A percentile compares a stretch with the other conserved stretches of the same genome.
Evolutionary conservation across 768 basidiomycete genomes (phyloP).

Genomic region (Lactarius akahatsu): DNA sequence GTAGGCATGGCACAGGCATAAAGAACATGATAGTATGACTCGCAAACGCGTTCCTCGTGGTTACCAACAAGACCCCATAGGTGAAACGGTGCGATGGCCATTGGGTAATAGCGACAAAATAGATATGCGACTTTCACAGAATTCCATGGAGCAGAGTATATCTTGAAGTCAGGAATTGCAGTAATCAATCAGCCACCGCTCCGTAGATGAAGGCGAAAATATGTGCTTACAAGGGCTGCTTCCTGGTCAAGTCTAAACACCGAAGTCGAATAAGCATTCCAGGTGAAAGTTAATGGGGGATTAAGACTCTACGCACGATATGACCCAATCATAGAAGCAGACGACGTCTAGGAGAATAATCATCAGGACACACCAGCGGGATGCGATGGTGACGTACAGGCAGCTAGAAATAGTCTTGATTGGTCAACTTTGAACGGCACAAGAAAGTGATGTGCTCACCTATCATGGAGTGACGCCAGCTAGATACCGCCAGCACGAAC

Average conservation of each 20-base stretch:
- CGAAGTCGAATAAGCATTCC: background rate
- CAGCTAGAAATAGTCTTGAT: background rate
- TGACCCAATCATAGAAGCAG: conserved; percentile 29
- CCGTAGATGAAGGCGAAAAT: no score
- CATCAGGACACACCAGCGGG: background rate
- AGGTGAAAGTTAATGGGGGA: background rate
- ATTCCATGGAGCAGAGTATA: conserved; percentile 21
- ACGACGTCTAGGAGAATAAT: conserved; percentile 13
- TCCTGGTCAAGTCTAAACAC: conserved; percentile 23
- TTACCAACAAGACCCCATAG: conserved; percentile 20
- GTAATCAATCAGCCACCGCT: background rate
- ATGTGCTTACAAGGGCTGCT: conserved; percentile 10
- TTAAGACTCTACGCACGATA: conserved; percentile 23
- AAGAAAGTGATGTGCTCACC: background rate
- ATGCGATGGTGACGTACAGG: conserved; percentile 5
- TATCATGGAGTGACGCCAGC: conserved; percentile 17
- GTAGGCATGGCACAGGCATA: conserved; percentile 15
- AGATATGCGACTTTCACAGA: conserved; percentile 18
- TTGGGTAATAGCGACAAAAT: conserved; percentile 26
- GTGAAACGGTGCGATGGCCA: conserved; percentile 21
- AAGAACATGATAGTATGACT: conserved; percentile 10
- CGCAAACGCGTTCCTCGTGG: conserved; percentile 8
- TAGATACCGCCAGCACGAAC: background rate
- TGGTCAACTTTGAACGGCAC: background rate
- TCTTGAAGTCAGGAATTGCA: conserved; percentile 5